Percentiles rank a stretch among this genome's conserved stretches.
phyloP scores from a whole-genome alignment of 495 filamentous ascomycete genomes.

The Entonaema liquescens region DNA sequence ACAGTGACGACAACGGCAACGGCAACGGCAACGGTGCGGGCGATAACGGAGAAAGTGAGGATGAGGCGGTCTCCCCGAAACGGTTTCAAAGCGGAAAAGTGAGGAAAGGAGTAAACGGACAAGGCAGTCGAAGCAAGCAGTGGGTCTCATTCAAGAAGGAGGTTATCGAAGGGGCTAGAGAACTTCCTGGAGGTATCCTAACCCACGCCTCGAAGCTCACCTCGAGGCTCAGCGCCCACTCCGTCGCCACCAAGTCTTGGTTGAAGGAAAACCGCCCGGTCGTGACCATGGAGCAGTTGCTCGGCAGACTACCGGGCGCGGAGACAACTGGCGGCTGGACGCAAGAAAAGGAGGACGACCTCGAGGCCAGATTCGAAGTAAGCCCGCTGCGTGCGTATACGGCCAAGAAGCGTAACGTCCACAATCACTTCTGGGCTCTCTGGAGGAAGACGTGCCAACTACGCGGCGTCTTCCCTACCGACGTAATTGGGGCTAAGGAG shows the following conservation, averaged over 20 bases:
- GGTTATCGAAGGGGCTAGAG: neutral
- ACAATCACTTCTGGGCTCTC: neutral
- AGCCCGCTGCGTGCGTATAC: neutral
- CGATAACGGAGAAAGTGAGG: neutral
- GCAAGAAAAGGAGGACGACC: neutral
- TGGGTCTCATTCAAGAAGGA: neutral
- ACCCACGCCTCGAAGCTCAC: neutral
- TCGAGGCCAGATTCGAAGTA: neutral
- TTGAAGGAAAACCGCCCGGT: neutral
- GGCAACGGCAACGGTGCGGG: neutral
- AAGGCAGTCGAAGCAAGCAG: neutral
- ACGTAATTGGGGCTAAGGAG: neutral
- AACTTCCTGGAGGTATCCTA: neutral
- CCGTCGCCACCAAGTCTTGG: neutral
- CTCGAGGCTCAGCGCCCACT: neutral
- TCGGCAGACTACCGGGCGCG: neutral
- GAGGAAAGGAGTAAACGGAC: neutral
- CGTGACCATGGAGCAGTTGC: neutral
- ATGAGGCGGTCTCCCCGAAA: neutral
- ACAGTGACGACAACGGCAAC: neutral
- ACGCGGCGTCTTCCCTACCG: neutral
- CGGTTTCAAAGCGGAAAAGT: neutral
- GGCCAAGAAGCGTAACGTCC: neutral
- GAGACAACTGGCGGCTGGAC: neutral
- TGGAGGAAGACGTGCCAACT: neutral